These are phyloP conservation scores for Dysphania ambrosioides DNA, from an alignment of 148 eudicot species.

Conservation along the genomic window DNA sequence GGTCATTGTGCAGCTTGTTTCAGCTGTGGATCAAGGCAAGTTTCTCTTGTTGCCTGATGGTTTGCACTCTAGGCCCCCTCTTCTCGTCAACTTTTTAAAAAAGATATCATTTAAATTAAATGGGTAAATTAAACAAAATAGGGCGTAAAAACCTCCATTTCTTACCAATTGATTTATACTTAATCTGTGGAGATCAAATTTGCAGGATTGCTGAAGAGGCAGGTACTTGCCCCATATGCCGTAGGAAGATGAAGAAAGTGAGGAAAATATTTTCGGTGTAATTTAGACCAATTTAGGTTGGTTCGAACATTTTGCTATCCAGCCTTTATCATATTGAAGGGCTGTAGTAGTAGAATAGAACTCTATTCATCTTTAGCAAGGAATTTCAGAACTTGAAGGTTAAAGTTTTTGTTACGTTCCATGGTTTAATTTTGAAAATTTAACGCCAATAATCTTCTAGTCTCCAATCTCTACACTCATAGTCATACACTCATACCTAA, in stretches of 20 bases:
- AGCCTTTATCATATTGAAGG: neutral
- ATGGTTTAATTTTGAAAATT: too few species aligned
- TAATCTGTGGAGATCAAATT: conserved; percentile 4
- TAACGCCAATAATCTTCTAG: too few species aligned
- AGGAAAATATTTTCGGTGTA: conserved; percentile 65
- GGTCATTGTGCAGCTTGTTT: conserved; percentile 65
- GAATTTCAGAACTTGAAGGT: neutral
- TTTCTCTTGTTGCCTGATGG: neutral
- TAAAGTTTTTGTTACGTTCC: too few species aligned
- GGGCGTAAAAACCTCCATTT: neutral
- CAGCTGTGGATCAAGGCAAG: conserved; percentile 60
- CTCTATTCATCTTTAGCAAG: neutral
- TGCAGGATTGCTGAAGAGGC: conserved; percentile 73
- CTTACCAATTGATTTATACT: neutral
- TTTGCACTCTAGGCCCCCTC: neutral
- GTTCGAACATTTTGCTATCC: neutral
- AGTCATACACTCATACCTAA: too few species aligned
- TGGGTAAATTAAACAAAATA: too few species aligned
- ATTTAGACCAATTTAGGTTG: neutral
- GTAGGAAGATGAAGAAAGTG: conserved; percentile 67
- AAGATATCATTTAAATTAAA: neutral
- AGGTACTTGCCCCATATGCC: conserved; percentile 66
- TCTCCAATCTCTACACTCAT: too few species aligned
- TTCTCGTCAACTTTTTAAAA: neutral
- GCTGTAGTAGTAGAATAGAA: neutral